phyloP scores from a whole-genome alignment of 768 basidiomycete species.

The Tricholoma saponaceum region DNA sequence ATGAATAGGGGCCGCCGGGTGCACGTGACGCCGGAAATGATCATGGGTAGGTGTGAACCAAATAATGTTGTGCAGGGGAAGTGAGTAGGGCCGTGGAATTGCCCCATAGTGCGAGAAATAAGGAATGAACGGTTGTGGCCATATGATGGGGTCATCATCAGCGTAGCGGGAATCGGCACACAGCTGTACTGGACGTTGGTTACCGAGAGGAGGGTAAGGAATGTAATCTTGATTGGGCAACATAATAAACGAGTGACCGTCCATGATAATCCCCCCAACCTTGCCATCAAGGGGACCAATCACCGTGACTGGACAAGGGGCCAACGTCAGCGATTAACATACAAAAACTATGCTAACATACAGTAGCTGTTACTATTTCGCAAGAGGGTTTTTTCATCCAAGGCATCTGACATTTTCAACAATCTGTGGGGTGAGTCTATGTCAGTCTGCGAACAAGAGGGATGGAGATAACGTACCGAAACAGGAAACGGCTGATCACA shows the following conservation, averaged over 20 bases:
- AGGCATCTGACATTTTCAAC: neutral
- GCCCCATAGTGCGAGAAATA: conserved; percentile 3
- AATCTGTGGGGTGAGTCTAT: neutral
- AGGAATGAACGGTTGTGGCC: conserved; percentile 9
- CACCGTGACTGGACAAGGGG: neutral
- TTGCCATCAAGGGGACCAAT: neutral
- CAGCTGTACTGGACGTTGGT: neutral
- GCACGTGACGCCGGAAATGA: neutral
- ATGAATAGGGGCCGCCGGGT: neutral
- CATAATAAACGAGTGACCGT: neutral
- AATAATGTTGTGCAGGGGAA: neutral
- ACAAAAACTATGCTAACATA: neutral
- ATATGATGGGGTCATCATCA: conserved; percentile 8
- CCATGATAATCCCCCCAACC: neutral
- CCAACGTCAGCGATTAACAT: neutral
- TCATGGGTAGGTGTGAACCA: neutral
- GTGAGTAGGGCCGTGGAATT: conserved; percentile 4
- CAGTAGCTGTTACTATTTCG: neutral
- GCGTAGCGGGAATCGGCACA: conserved; percentile 9
- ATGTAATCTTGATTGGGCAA: neutral
- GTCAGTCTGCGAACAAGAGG: neutral
- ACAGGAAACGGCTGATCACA: neutral
- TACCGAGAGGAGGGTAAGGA: neutral
- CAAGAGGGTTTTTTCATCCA: neutral
- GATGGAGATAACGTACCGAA: neutral